Evolutionary conservation across 2,329 filamentous ascomycete species (phyloP).

Genomic region (Aspergillus aculeatinus): DNA sequence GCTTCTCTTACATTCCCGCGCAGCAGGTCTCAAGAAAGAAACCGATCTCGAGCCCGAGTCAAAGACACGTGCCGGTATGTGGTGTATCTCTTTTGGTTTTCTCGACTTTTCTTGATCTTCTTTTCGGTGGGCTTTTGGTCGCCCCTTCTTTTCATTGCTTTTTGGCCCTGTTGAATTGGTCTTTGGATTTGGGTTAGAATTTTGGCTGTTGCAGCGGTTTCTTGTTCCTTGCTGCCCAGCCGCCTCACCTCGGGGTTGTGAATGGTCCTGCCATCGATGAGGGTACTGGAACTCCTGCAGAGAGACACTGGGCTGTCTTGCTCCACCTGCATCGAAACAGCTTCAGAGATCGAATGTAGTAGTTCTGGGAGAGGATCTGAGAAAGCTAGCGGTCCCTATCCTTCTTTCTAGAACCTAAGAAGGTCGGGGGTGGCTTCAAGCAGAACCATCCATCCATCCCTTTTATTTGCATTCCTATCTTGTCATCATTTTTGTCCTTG

Average conservation of each 20-base stretch:
- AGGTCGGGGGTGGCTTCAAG: conserved; percentile 2
- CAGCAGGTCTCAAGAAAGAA: conserved; percentile 19
- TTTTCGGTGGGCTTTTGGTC: conserved; percentile 2
- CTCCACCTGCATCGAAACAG: conserved; percentile 5
- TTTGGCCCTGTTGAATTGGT: background rate
- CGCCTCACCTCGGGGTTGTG: conserved; percentile 10
- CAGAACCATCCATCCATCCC: background rate
- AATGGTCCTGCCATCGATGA: conserved; percentile 11
- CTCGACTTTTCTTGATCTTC: background rate
- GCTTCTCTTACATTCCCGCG: conserved; percentile 21
- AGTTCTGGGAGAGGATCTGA: too few species aligned
- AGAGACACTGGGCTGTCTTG: conserved; percentile 6
- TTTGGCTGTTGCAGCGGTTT: conserved; percentile 1
- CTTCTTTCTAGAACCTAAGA: background rate
- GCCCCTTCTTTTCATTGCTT: conserved; percentile 1
- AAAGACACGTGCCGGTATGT: conserved; percentile 24
- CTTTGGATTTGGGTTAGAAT: background rate
- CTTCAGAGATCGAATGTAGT: background rate
- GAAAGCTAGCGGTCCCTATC: background rate
- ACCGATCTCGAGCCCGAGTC: conserved; percentile 10
- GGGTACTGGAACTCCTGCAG: conserved; percentile 8
- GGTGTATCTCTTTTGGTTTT: conserved; percentile 15
- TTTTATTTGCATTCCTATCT: conserved; percentile 8
- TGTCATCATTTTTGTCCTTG: background rate
- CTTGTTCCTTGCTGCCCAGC: conserved; percentile 14